Evolutionary conservation across 805 yeast genomes (phyloP).

Genomic region (Kuraishia capsulata): DNA sequence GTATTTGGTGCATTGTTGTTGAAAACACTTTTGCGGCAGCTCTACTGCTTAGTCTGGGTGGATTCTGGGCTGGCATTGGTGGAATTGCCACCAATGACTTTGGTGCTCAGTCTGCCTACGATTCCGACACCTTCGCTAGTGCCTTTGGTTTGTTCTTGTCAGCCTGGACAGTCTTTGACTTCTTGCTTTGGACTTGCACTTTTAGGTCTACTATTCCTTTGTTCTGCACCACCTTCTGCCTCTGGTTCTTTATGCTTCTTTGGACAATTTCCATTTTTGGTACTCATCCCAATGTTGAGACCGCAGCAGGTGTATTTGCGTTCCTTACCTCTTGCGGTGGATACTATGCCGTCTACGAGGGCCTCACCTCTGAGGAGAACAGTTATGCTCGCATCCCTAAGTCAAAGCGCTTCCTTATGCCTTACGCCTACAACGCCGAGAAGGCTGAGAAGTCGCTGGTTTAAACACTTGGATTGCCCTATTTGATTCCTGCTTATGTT

Average conservation of each 20-base stretch:
- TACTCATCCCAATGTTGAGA: conserved; percentile 18
- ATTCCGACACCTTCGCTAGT: conserved; percentile 22
- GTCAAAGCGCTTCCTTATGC: neutral
- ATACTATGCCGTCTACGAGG: conserved; percentile 33
- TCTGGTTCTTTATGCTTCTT: conserved; percentile 31
- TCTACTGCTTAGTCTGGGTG: conserved; percentile 35
- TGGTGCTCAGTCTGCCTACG: conserved; percentile 32
- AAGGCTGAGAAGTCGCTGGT: neutral
- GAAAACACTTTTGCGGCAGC: conserved; percentile 42
- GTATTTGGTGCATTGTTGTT: conserved; percentile 39
- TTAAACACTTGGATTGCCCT: no score
- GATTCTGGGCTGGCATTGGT: conserved; percentile 38
- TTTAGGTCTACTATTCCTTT: conserved; percentile 34
- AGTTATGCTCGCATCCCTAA: neutral
- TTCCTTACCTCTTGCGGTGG: conserved; percentile 28
- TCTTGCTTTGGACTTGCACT: conserved; percentile 31
- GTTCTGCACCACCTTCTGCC: conserved; percentile 25
- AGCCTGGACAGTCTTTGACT: conserved; percentile 40
- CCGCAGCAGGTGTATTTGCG: conserved; percentile 34
- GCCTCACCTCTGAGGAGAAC: conserved; percentile 15
- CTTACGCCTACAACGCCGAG: neutral
- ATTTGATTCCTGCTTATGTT: no score
- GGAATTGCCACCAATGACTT: conserved; percentile 30
- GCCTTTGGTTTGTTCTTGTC: conserved; percentile 37
- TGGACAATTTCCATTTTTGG: conserved; percentile 32